Percentiles rank a stretch among this genome's conserved stretches.
Evolutionary conservation across 176 grass and related monocot species (phyloP).

Genomic region (Olyra latifolia): DNA sequence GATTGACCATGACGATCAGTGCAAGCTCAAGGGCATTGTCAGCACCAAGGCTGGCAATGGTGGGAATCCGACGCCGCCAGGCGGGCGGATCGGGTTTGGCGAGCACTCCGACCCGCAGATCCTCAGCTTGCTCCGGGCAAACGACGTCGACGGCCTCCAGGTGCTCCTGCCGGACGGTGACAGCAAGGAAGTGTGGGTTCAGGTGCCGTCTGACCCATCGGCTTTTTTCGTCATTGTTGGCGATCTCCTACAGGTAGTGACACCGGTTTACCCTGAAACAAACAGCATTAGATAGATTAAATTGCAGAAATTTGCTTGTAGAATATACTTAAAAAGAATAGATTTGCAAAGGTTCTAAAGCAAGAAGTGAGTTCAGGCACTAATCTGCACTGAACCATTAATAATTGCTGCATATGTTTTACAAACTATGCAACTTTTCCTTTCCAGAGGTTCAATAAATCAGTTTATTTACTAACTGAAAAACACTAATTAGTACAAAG

Average conservation of each 20-base stretch:
- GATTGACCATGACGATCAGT: constrained; percentile 49
- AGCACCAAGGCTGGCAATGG: constrained; percentile 21
- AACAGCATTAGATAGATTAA: constrained; percentile 20
- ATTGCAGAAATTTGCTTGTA: constrained; percentile 1
- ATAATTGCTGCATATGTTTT: not conserved
- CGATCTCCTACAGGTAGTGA: constrained; percentile 80
- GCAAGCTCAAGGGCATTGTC: constrained; percentile 42
- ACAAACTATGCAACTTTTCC: not conserved
- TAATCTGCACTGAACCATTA: not conserved
- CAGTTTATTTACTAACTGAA: constrained; percentile 5
- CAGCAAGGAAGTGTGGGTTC: constrained; percentile 49
- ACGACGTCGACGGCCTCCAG: constrained; percentile 79
- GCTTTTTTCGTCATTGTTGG: constrained; percentile 86
- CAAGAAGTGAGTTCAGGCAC: not conserved
- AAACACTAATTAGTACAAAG: not conserved
- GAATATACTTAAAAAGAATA: not conserved
- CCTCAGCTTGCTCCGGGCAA: constrained; percentile 83
- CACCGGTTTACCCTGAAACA: constrained; percentile 12
- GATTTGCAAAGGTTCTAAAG: not conserved
- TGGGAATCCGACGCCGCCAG: not conserved
- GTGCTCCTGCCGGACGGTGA: constrained; percentile 33
- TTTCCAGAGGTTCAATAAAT: not conserved
- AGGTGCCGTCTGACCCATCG: constrained; percentile 68
- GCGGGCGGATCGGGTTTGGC: constrained; percentile 70
- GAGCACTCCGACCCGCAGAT: constrained; percentile 96